A percentile compares a stretch with the other conserved stretches of the same genome.
Evolutionary conservation across 1,139 yeast species (phyloP).

Genomic region (Candida frijolesensis): DNA sequence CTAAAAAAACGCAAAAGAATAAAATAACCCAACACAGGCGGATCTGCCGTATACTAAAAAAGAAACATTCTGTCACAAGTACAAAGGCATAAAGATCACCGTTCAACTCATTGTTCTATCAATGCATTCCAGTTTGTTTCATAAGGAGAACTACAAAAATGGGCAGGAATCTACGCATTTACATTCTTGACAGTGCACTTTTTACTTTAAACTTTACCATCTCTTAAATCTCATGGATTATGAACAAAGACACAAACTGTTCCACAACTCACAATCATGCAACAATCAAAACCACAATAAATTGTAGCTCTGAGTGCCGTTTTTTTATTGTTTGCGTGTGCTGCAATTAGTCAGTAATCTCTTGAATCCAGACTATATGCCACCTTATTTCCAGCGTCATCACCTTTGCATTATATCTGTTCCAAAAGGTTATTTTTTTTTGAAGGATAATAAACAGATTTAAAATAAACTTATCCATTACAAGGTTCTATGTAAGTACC

Average conservation of each 20-base stretch:
- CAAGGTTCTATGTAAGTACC: too few species aligned
- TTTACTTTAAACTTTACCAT: background rate
- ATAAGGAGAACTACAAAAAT: background rate
- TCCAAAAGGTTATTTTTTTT: background rate
- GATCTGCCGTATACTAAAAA: background rate
- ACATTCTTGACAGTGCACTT: constrained; percentile 1
- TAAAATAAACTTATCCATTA: background rate
- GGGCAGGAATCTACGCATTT: background rate
- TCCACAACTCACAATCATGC: background rate
- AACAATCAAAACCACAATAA: background rate
- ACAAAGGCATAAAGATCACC: background rate
- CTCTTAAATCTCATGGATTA: background rate
- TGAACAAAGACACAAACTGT: background rate
- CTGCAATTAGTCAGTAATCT: background rate
- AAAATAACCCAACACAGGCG: background rate
- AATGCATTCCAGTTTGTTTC: background rate
- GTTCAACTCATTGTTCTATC: background rate
- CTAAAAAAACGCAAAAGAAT: background rate
- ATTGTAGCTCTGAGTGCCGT: background rate
- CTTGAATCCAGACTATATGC: background rate
- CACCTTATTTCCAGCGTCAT: background rate
- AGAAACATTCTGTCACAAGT: background rate
- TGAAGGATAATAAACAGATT: background rate
- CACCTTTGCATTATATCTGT: background rate
- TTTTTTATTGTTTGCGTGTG: background rate